Evolutionary conservation across 2,329 filamentous ascomycete species (phyloP).

Genomic region (Pseudogymnoascus sp.): DNA sequence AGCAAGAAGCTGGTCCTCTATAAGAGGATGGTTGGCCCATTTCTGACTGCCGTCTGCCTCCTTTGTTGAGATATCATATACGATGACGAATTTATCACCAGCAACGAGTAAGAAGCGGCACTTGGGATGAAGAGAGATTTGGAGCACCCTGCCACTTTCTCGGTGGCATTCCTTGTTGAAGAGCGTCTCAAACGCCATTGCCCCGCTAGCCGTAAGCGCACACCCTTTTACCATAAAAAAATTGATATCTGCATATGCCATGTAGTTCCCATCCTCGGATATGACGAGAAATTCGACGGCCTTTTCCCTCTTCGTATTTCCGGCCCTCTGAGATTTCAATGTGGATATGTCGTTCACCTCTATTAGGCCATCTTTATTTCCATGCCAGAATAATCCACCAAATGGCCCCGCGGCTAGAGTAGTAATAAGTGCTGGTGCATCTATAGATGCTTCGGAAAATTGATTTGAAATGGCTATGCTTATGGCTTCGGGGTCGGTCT

Average conservation of each 20-base stretch:
- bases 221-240: neutral
- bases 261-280: neutral
- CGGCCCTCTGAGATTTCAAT: neutral
- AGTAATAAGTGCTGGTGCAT: slow-evolving; percentile 2
- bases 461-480: neutral
- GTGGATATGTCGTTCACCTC: neutral
- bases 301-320: neutral
- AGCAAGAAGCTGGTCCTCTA: neutral
- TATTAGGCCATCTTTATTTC: slow-evolving; percentile 10
- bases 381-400: neutral
- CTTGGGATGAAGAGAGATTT: neutral
- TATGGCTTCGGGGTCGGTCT: neutral
- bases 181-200: neutral
- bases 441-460: slow-evolving; percentile 1
- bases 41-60: neutral
- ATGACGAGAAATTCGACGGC: neutral
- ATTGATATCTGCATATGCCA: neutral
- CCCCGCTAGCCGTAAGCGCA: neutral
- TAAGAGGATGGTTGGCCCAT: neutral
- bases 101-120: neutral
- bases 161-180: neutral
- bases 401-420: slow-evolving; percentile 7
- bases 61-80: neutral
- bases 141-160: neutral
- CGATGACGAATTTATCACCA: neutral